These are phyloP conservation scores for Cryptococcus hybrid DNA, from an alignment of 1,284 basidiomycete genomes.

Conservation along the genomic window DNA sequence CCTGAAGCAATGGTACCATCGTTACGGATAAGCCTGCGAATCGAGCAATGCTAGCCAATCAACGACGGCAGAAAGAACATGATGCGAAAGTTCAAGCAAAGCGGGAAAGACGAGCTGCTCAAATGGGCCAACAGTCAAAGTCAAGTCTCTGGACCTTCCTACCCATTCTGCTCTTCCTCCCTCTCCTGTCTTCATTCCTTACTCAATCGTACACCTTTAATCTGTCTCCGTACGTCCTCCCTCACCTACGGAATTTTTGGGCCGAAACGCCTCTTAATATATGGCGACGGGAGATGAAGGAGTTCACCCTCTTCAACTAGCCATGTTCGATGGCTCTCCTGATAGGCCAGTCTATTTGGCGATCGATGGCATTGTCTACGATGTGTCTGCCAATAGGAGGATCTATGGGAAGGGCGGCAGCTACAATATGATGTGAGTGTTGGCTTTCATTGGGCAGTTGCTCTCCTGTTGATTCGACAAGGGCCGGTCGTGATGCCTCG, in stretches of 20 bases:
- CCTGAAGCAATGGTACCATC: constrained; percentile 58
- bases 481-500: constrained; percentile 82
- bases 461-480: constrained; percentile 38
- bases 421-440: constrained; percentile 73
- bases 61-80: constrained; percentile 30
- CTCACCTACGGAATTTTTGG: constrained; percentile 22
- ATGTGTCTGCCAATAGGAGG: constrained; percentile 70
- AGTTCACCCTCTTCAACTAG: constrained; percentile 53
- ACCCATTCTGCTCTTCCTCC: constrained; percentile 35
- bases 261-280: constrained; percentile 19
- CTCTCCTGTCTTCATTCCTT: constrained; percentile 38
- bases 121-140: background rate
- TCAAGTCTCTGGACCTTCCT: constrained; percentile 18
- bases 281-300: constrained; percentile 5
- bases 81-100: constrained; percentile 17
- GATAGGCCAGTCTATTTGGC: constrained; percentile 79
- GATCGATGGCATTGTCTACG: constrained; percentile 89
- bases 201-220: constrained; percentile 35
- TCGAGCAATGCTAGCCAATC: constrained; percentile 44
- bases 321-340: constrained; percentile 70
- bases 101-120: background rate
- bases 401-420: constrained; percentile 90
- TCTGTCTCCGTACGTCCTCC: constrained; percentile 16
- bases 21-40: constrained; percentile 64
- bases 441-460: background rate